Conservation (phyloP, 2,329 filamentous ascomycete genomes). For the Colletotrichum musicola region DNA sequence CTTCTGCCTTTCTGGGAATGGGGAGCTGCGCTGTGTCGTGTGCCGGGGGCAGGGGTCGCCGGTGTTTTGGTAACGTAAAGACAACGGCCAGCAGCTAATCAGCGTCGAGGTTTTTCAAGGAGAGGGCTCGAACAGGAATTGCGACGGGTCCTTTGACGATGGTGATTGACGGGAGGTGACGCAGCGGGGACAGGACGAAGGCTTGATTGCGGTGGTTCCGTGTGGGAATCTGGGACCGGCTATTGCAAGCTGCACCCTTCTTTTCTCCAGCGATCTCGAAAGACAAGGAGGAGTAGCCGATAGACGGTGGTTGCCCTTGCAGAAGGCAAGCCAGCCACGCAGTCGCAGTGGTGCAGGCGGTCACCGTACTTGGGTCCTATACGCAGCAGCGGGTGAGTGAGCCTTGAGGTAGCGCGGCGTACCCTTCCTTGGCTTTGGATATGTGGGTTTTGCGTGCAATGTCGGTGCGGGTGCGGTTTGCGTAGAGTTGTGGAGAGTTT, state of each 20-base stretch:
- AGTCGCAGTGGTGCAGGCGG: not conserved
- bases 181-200: slow-evolving; percentile 22
- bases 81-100: slow-evolving; percentile 33
- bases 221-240: slow-evolving; percentile 12
- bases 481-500: slow-evolving; percentile 34
- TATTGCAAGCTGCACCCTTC: slow-evolving; percentile 20
- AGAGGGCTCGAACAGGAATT: slow-evolving; percentile 21
- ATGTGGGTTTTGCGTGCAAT: slow-evolving; percentile 21
- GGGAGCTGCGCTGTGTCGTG: slow-evolving; percentile 27
- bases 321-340: slow-evolving; percentile 3
- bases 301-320: slow-evolving; percentile 21
- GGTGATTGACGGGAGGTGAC: slow-evolving; percentile 31
- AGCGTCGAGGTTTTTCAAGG: slow-evolving; percentile 30
- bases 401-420: too few species aligned
- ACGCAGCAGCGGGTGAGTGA: too few species aligned
- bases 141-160: slow-evolving; percentile 19
- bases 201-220: slow-evolving; percentile 26
- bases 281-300: not conserved
- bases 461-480: slow-evolving; percentile 29
- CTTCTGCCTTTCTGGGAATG: slow-evolving; percentile 23
- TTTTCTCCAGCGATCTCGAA: slow-evolving; percentile 18
- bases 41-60: slow-evolving; percentile 31
- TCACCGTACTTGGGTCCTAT: not conserved
- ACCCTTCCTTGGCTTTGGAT: too few species aligned
- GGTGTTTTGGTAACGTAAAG: slow-evolving; percentile 39